phyloP scores from a whole-genome alignment of 23 red algal genomes.

The Chondrus crispus region DNA sequence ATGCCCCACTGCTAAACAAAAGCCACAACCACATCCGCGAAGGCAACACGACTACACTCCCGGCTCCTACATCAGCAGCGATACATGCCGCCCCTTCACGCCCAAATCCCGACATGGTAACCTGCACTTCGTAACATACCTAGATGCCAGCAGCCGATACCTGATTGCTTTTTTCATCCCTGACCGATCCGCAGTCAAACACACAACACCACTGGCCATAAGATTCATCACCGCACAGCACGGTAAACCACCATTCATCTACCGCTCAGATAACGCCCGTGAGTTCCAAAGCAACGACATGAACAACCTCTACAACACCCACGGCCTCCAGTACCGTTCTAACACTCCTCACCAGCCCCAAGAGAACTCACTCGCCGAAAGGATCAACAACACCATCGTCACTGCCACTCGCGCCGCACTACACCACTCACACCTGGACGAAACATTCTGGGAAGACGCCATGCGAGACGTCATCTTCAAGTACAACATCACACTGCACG shows the following conservation, averaged over 20 bases:
- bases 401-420: neutral
- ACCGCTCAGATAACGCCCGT: neutral
- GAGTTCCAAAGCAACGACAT: slow-evolving; percentile 28
- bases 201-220: slow-evolving; percentile 23
- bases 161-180: neutral
- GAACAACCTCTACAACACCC: neutral
- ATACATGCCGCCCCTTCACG: neutral
- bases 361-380: neutral
- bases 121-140: slow-evolving; percentile 2
- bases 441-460: neutral
- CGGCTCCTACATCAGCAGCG: neutral
- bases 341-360: neutral
- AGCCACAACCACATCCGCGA: neutral
- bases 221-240: neutral
- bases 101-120: neutral
- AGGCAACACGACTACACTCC: neutral
- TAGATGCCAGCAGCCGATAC: slow-evolving; percentile 7
- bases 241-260: neutral
- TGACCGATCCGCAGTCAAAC: neutral
- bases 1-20: neutral
- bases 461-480: neutral
- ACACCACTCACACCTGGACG: neutral
- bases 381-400: neutral
- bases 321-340: neutral
- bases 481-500: neutral